A percentile compares a stretch with the other conserved stretches of the same genome.
phyloP scores from a whole-genome alignment of 2,329 filamentous ascomycete genomes.

The Atkinsonella texensis region DNA sequence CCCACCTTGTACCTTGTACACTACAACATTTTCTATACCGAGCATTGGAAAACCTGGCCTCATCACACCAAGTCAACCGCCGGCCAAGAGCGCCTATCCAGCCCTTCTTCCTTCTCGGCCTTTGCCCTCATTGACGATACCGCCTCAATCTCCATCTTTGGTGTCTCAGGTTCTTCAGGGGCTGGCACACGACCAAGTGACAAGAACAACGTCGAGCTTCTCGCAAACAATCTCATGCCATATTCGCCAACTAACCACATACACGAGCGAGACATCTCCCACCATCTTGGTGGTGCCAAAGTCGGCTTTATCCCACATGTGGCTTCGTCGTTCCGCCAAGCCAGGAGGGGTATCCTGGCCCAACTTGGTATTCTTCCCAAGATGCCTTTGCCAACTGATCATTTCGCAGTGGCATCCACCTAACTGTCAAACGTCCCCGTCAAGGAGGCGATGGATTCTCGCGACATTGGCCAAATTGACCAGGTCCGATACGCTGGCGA shows the following conservation, averaged over 20 bases:
- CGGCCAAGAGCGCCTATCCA: no score
- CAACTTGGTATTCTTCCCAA: no score
- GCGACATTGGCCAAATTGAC: slow-evolving; percentile 88
- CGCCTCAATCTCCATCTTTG: no score
- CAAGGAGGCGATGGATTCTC: slow-evolving; percentile 72
- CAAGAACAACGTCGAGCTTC: slow-evolving; percentile 74
- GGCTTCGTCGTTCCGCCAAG: slow-evolving; percentile 67
- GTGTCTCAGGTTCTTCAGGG: no score
- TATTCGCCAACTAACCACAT: slow-evolving; percentile 76
- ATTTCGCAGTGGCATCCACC: slow-evolving; percentile 65
- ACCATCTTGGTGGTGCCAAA: slow-evolving; percentile 53
- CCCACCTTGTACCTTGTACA: no score
- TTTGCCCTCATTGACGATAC: no score
- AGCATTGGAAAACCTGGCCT: no score
- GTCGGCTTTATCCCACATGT: slow-evolving; percentile 90
- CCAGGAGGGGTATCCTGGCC: no score
- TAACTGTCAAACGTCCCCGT: slow-evolving; percentile 87
- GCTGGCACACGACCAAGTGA: slow-evolving; percentile 26
- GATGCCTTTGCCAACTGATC: background rate
- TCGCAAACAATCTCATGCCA: slow-evolving; percentile 67
- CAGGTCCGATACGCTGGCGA: slow-evolving; percentile 94
- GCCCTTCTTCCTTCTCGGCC: no score
- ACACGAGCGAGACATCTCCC: slow-evolving; percentile 82
- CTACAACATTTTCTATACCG: no score
- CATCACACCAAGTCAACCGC: no score